Conservation (phyloP, 352 stramenopile genomes). For the Paralagenidium karlingii region DNA sequence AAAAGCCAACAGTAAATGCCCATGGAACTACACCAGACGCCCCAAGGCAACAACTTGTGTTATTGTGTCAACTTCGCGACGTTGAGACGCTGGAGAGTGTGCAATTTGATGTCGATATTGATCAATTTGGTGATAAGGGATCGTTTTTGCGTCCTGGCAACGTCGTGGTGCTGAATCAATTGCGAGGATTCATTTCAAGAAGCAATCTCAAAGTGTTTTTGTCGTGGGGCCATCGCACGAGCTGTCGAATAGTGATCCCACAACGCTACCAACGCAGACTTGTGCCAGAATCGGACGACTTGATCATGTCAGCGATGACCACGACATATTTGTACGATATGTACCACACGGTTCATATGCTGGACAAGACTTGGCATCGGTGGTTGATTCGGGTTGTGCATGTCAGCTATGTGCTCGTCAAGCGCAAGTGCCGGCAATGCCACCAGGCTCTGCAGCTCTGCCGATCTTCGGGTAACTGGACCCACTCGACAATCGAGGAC, state of each 20-base stretch:
- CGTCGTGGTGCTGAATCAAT: no score
- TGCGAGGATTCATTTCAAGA: no score
- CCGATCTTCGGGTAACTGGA: conserved; percentile 24
- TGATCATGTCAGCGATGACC: conserved; percentile 7
- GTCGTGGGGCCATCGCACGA: not conserved
- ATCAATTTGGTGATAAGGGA: no score
- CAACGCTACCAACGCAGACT: not conserved
- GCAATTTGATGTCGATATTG: no score
- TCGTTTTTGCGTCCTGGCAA: no score
- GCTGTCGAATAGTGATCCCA: not conserved
- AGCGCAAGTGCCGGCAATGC: conserved; percentile 47
- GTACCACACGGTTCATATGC: conserved; percentile 13
- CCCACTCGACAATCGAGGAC: no score
- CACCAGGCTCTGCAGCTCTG: conserved; percentile 29
- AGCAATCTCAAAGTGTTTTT: no score
- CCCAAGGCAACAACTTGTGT: no score
- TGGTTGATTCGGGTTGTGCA: conserved; percentile 58
- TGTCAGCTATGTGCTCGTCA: conserved; percentile 60
- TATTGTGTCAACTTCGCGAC: no score
- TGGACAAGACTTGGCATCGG: conserved; percentile 41
- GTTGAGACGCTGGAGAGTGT: no score
- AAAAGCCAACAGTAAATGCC: no score
- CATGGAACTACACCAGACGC: no score
- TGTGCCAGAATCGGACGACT: not conserved
- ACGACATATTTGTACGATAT: conserved; percentile 27